phyloP scores from a whole-genome alignment of 164 flowering plant species.

The Annona squamosa region DNA sequence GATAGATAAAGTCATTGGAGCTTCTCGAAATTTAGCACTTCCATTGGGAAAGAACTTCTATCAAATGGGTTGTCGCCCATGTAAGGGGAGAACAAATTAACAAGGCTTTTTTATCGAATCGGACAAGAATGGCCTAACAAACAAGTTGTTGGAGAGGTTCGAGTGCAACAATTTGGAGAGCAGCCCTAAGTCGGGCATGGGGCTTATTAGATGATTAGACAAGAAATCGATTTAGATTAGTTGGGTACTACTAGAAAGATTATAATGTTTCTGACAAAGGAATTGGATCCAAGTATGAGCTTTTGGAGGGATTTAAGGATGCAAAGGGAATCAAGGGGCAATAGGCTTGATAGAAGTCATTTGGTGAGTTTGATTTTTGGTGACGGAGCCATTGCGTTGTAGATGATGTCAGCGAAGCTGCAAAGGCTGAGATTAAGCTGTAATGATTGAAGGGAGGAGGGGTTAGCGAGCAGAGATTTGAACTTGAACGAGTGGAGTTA shows the following conservation, averaged over 20 bases:
- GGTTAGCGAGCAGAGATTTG: conserved; percentile 25
- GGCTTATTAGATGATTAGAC: conserved; percentile 33
- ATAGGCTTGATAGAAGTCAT: conserved; percentile 22
- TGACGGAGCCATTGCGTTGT: conserved; percentile 33
- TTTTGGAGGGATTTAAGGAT: conserved; percentile 33
- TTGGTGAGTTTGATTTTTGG: conserved; percentile 32
- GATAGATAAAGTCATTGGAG: conserved; percentile 55
- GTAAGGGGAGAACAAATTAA: conserved; percentile 28
- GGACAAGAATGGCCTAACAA: conserved; percentile 63
- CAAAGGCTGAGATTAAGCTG: conserved; percentile 14
- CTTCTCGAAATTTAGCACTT: conserved; percentile 36
- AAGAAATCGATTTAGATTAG: conserved; percentile 47
- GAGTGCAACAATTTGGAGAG: conserved; percentile 23
- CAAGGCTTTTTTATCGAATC: conserved; percentile 35
- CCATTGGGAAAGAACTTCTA: conserved; percentile 41
- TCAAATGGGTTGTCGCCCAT: conserved; percentile 58
- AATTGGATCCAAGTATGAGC: conserved; percentile 37
- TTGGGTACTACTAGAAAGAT: conserved; percentile 31
- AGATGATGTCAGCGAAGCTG: conserved; percentile 51
- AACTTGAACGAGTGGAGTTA: conserved; percentile 16
- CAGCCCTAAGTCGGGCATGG: conserved; percentile 46
- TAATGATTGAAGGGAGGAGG: conserved; percentile 40
- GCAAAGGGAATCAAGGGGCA: conserved; percentile 50
- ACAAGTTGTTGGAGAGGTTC: conserved; percentile 37
- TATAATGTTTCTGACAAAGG: conserved; percentile 33